Evolutionary conservation across 768 basidiomycete genomes (phyloP), one percentile per base, ranked within the genome.

Genomic region (Naganishia vishniacii): DNA sequence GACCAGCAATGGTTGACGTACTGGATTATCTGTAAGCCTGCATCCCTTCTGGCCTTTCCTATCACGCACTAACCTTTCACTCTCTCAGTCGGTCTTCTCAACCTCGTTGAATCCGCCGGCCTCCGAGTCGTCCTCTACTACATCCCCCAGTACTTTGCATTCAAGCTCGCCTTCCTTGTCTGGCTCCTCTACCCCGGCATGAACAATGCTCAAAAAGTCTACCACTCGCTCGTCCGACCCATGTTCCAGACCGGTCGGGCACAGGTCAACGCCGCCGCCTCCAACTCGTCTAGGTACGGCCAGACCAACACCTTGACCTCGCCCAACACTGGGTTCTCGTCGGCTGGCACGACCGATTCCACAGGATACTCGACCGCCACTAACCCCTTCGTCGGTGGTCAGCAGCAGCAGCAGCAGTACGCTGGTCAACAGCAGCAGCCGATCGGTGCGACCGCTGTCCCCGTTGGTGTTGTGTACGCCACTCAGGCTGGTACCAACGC

Each of bases 1-100:
- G 89, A 94, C 79, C 81, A 88, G 71, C 92, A 95, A 79, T 97
- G 92, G 92, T 82, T 97, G 73, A 93, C 92, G 1, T 97, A 98
- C 82, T 98, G 94, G 94, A 72, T 75, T 25, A 41, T 61, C 58
- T 65, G 64, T 59, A 45, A 47, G 53, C 53, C 25, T 20, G 16
- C n/a, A n/a, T n/a, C 26, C 32, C 23, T 37, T 48, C 42, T 37
- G 7, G 34, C 25, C 47, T 29, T 48, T 16, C 12, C 16, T 25
- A 28, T 28, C 28, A 23, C 3, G 9, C n/a, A 44, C 42, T 44
- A n/a, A 44, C 29, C 53, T 56, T 31, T 16, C 42, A 8, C 31
- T 67, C 82, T 88, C 73, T 83, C 93, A 61, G 93, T 95, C 70
- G 91, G 91, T 59, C 86, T 65, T 79, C 86, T 95, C 84, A 94